Percentiles rank a stretch among this genome's conserved stretches.
These are phyloP conservation scores for Pseudogymnoascus sp. DNA, from an alignment of 2,329 filamentous ascomycete genomes.

Conservation along the genomic window DNA sequence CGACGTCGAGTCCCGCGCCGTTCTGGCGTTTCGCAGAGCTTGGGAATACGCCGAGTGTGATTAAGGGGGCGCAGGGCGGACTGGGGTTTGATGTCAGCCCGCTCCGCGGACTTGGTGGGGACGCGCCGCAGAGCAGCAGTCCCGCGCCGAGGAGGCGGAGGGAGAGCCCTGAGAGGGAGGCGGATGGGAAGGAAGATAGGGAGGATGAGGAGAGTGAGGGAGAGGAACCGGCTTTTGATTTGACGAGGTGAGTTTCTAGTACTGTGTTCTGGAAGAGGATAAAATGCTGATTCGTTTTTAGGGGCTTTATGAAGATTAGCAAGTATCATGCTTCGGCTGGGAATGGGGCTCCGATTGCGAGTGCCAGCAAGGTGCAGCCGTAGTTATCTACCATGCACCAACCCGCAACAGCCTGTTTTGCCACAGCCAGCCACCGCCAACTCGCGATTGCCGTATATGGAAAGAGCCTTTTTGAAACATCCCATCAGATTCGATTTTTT, in stretches of 20 bases:
- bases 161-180: slow-evolving; percentile 11
- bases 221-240: slow-evolving; percentile 48
- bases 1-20: slow-evolving; percentile 73
- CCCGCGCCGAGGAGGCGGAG: slow-evolving; percentile 35
- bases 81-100: slow-evolving; percentile 51
- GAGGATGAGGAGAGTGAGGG: slow-evolving; percentile 30
- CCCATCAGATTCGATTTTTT: neutral
- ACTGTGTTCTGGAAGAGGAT: neutral
- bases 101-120: slow-evolving; percentile 36
- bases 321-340: slow-evolving; percentile 4
- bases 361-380: neutral
- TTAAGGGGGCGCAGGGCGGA: slow-evolving; percentile 20
- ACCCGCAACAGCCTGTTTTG: neutral
- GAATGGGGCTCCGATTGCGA: neutral
- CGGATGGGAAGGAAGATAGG: slow-evolving; percentile 19
- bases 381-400: neutral
- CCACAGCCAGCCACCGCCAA: neutral
- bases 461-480: neutral
- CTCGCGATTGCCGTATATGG: neutral
- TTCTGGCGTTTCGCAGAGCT: slow-evolving; percentile 84
- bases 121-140: slow-evolving; percentile 47
- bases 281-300: neutral
- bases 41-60: slow-evolving; percentile 56
- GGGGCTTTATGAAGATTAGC: slow-evolving; percentile 8
- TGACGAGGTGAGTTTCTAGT: slow-evolving; percentile 21